Base-by-base conservation (phyloP, 306 rosid species). In the Lathyrus tuberosus region DNA sequence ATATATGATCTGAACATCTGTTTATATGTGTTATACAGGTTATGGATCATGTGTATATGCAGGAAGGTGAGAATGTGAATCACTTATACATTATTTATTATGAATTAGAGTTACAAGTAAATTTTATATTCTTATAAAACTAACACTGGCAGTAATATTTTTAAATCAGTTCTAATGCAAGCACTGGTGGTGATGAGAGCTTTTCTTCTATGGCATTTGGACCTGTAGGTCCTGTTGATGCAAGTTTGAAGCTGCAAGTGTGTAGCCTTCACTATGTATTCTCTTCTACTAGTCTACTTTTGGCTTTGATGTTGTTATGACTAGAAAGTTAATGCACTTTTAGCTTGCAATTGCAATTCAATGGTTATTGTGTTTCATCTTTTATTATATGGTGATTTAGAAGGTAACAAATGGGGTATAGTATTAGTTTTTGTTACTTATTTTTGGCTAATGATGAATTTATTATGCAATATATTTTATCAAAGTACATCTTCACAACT, bases 1-100 rank as follows among this genome's bases (percentile, higher is more conserved):
- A 33, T 33, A 35, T 35, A 35, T 33, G 8, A 6, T 35, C 10
- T 35, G 0, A 35, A 35, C 3, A 35, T 35, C 0, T 35, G 20
- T 30, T 44, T 16, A 2, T 22, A 22, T 24, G 26, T 38, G 26
- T 82, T 82, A 62, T 33, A 79, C 90, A 93, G 98, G 98, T 86
- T 17, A 82, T 84, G 96, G 97, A 20, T 77, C 91, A 72, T 93
- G 98, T 73, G 70, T 46, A 79, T 90, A 70, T 79, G 17, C 91
- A 0, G 96, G 98, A 86, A 88, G 97, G 98, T 93, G 70, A 85
- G 90, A 70, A 68, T 69, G 18, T 46, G 58, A 43, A 51, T 60
- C 69, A 47, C 1, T 30, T 38, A 9, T 40, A 42, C 22, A 48
- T 71, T 20, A 16, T 44, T 28, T 52, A 47, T 10, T 72, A 16